Base-by-base conservation (phyloP, 495 filamentous ascomycete genomes). In the Cenococcum geophilum region DNA sequence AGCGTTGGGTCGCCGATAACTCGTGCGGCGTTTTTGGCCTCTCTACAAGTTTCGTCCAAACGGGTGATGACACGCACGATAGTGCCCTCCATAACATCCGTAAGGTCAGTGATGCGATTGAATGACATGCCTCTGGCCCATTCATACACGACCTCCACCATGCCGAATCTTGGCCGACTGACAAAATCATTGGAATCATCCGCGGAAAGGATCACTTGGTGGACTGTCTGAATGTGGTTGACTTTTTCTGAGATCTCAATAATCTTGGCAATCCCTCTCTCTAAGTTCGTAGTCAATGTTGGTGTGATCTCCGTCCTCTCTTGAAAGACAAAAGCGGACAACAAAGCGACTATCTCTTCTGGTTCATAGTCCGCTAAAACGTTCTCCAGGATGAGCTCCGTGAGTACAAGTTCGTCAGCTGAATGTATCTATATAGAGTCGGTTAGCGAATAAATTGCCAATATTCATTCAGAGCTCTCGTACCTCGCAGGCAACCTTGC, bases 91-190 rank as follows among this genome's bases (percentile, higher is more conserved):
- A 97, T 83, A 50, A 98, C 92, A 70, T 98, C 93, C 27, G 93
- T 98, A 57, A 98, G 77, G 61, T 95, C 90, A 0, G 92, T 97
- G 66, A 98, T 98, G 56, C 95, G 92, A 73, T 91, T 95, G 80
- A 98, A 98, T 34, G 89, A 88, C 91, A 97, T 96, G 21, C 93
- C 93, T 58, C 89, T 81, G 1, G 93, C 95, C 93, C 93, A 98
- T 75, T 98, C 93, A 71, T 97, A 96, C 16, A 98, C 93, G 0
- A 98, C 95, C 73, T 98, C 95, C 68, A 95, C 89, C 51, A 98
- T 80, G 0, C 92, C 92, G 70, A 98, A 98, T 14, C 91, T 81
- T 9, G 91, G 89, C 45, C 85, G 78, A 64, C 83, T 89, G 48
- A 88, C 89, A 67, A 97, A 97, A 72, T 98, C 91, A 70, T 92